Base-by-base conservation (phyloP, 352 stramenopile species). In the Pythium apleroticum region DNA sequence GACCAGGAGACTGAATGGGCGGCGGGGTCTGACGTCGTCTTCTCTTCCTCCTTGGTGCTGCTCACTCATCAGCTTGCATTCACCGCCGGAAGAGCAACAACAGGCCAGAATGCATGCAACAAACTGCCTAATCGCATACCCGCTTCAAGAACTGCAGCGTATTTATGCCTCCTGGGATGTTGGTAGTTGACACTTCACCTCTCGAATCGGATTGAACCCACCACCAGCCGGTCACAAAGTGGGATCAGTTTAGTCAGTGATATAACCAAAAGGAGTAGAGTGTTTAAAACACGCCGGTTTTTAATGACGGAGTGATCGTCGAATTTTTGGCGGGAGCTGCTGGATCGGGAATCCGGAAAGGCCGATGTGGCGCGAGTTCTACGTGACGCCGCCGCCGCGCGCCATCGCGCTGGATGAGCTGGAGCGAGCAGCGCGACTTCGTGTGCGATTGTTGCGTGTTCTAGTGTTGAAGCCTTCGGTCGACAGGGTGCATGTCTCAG, bases 361-460 rank as follows among this genome's bases (percentile, higher is more conserved):
- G 17, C 28, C 10, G 2, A 49, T 52, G 27, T 72, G 66, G 66
- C 53, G 39, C 31, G 20, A 63, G 27, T 88, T 98, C 73, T 99
- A 98, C 72, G 66, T 71, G 20, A 61, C 80, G 24, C 75, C 93
- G 43, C 97, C 96, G 12, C 76, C 74, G 33, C 80, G 86, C 31
- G 86, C 97, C 63, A 77, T 99, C 49, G 86, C 80, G 55, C 76
- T 99, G 49, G 95, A 99, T 50, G 93, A 98, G 52, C 96, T 99
- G 73, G 86, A 99, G 73, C 67, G 90, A 35, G 85, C 86, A 69
- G 74, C 93, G 12, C 67, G 97, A 30, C 72, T 90, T 61, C 76
- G 96, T 10, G 17, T 90, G 7, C 61, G 75, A 17, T 37, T 91
- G n/a, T 63, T 94, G n/a, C 67, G 57, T 10, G 55, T 60, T 31